Evolutionary conservation across 2,329 filamentous ascomycete species (phyloP).

Genomic region (Aureobasidium sp.): DNA sequence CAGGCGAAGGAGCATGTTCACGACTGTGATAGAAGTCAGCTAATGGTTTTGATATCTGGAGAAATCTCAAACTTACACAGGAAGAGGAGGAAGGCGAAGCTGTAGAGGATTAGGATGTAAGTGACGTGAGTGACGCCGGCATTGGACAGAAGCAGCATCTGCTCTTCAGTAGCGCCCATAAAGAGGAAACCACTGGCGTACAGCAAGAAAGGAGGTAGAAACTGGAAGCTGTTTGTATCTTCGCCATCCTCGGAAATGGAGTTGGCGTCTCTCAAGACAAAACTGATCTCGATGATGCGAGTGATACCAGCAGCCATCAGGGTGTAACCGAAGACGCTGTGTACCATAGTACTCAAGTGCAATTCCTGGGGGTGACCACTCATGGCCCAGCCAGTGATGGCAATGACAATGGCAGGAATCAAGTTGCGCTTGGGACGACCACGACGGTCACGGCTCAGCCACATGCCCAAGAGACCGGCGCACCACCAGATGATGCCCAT

Average conservation of each 20-base stretch:
- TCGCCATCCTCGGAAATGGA: conserved; percentile 21
- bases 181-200: conserved; percentile 93
- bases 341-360: conserved; percentile 78
- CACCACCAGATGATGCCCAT: conserved; percentile 99
- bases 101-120: conserved; percentile 88
- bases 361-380: conserved; percentile 80
- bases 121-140: conserved; percentile 80
- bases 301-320: conserved; percentile 83
- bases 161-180: conserved; percentile 95
- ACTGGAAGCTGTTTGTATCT: conserved; percentile 47
- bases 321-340: conserved; percentile 86
- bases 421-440: conserved; percentile 88
- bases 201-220: conserved; percentile 50
- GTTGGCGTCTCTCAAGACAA: conserved; percentile 69
- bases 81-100: conserved; percentile 82
- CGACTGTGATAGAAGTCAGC: conserved; percentile 43
- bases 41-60: background rate
- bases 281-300: conserved; percentile 84
- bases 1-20: conserved; percentile 75
- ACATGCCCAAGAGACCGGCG: conserved; percentile 82
- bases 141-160: conserved; percentile 70
- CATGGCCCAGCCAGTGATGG: conserved; percentile 95
- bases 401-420: conserved; percentile 81
- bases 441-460: conserved; percentile 78
- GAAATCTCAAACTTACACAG: conserved; percentile 54